These are phyloP conservation scores for Pterocarpus santalinus DNA, from an alignment of 306 rosid species.

Conservation along the genomic window DNA sequence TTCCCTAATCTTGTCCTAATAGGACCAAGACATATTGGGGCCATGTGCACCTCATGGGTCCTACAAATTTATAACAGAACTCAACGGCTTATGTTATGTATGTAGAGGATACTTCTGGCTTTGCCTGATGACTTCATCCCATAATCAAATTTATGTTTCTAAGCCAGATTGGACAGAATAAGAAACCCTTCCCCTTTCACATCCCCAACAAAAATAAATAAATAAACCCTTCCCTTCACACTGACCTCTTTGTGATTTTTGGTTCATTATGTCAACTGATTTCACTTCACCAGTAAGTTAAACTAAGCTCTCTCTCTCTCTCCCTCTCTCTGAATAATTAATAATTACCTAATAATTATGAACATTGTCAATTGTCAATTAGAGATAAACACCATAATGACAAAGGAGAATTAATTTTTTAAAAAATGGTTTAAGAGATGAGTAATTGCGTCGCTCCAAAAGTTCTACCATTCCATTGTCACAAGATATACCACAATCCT, in stretches of 20 bases:
- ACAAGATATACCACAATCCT: not conserved
- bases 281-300: constrained; percentile 15
- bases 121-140: constrained; percentile 27
- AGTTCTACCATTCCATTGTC: not conserved
- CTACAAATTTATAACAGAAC: constrained; percentile 65
- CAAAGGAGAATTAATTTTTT: no score
- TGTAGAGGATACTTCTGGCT: not conserved
- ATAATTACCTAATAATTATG: constrained; percentile 20
- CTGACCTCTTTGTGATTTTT: constrained; percentile 40
- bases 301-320: not conserved
- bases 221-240: not conserved
- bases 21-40: constrained; percentile 76
- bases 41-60: constrained; percentile 74
- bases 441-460: not conserved
- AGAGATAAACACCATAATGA: not conserved
- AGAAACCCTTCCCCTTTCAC: constrained; percentile 8
- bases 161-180: constrained; percentile 47
- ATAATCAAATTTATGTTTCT: constrained; percentile 39
- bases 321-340: constrained; percentile 18
- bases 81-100: constrained; percentile 44
- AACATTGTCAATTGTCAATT: constrained; percentile 8
- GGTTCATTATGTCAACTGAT: constrained; percentile 22
- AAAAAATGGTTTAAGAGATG: not conserved
- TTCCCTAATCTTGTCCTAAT: constrained; percentile 87
- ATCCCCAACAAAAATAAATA: no score